These are phyloP conservation scores for Suaeda aralocaspica DNA, from an alignment of 148 eudicot species.

Conservation along the genomic window DNA sequence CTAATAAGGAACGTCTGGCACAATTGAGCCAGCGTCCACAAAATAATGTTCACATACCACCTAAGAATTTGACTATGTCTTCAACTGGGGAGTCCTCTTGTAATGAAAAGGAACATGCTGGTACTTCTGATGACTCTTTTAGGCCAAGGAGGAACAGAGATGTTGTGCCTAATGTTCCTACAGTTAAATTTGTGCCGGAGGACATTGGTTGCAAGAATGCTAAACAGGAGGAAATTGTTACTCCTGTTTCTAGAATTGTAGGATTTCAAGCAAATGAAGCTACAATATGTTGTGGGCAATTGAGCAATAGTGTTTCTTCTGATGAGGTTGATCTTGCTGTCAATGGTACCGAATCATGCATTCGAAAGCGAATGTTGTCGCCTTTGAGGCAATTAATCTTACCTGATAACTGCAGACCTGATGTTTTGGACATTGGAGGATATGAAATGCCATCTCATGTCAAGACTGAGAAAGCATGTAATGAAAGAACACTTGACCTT, in stretches of 20 bases:
- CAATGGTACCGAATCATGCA: conserved; percentile 27
- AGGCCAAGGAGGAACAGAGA: conserved; percentile 28
- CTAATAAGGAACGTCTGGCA: conserved; percentile 26
- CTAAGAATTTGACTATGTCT: conserved; percentile 27
- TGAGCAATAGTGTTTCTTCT: conserved; percentile 30
- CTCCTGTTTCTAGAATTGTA: conserved; percentile 56
- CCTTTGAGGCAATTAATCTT: conserved; percentile 41
- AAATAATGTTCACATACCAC: conserved; percentile 15
- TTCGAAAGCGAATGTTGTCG: conserved; percentile 54
- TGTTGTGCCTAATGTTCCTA: conserved; percentile 31
- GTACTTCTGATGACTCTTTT: conserved; percentile 23
- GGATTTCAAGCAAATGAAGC: conserved; percentile 47
- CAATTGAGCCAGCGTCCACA: conserved; percentile 26
- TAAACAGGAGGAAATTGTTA: conserved; percentile 29
- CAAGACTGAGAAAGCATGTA: conserved; percentile 15
- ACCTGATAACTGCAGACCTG: conserved; percentile 37
- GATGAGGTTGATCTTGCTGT: conserved; percentile 17
- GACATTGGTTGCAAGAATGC: conserved; percentile 29
- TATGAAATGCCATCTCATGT: conserved; percentile 16
- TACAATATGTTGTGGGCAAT: conserved; percentile 7
- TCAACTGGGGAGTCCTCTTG: conserved; percentile 30
- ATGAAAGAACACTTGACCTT: conserved; percentile 31
- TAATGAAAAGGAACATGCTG: conserved; percentile 12
- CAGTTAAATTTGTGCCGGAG: conserved; percentile 20
- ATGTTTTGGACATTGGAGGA: conserved; percentile 37